phyloP scores from a whole-genome alignment of 2,329 filamentous ascomycete species.

The Paracoccidioides lutzii region DNA sequence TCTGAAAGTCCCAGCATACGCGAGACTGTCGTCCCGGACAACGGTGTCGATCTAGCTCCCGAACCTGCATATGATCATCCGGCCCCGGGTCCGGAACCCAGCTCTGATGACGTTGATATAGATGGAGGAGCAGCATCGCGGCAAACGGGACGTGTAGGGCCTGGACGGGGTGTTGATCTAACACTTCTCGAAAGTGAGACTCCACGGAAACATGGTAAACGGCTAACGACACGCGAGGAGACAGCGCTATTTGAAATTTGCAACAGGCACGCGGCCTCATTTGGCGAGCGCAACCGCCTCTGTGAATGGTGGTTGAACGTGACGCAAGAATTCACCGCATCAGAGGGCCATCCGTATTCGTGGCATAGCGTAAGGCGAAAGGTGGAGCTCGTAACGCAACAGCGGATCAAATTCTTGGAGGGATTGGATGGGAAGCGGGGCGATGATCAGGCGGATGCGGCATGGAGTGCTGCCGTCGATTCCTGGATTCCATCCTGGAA shows the following conservation, averaged over 20 bases:
- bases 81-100: conserved; percentile 1
- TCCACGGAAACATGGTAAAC: conserved; percentile 24
- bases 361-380: conserved; percentile 33
- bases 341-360: conserved; percentile 28
- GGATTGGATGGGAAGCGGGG: conserved; percentile 21
- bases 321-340: conserved; percentile 25
- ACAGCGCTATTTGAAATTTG: conserved; percentile 30
- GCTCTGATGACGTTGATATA: conserved; percentile 2
- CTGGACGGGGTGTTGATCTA: conserved; percentile 8
- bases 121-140: neutral
- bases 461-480: conserved; percentile 27
- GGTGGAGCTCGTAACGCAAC: conserved; percentile 29
- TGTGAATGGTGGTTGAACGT: conserved; percentile 32
- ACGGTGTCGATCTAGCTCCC: neutral
- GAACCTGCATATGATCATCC: conserved; percentile 5
- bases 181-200: conserved; percentile 5
- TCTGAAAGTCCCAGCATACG: neutral
- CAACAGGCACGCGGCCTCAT: conserved; percentile 24
- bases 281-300: conserved; percentile 29
- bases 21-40: neutral
- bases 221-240: conserved; percentile 29
- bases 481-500: conserved; percentile 31
- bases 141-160: neutral
- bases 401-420: conserved; percentile 28
- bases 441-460: conserved; percentile 25